phyloP scores from a whole-genome alignment of 2,329 filamentous ascomycete genomes.

The Coniochaeta sp. region DNA sequence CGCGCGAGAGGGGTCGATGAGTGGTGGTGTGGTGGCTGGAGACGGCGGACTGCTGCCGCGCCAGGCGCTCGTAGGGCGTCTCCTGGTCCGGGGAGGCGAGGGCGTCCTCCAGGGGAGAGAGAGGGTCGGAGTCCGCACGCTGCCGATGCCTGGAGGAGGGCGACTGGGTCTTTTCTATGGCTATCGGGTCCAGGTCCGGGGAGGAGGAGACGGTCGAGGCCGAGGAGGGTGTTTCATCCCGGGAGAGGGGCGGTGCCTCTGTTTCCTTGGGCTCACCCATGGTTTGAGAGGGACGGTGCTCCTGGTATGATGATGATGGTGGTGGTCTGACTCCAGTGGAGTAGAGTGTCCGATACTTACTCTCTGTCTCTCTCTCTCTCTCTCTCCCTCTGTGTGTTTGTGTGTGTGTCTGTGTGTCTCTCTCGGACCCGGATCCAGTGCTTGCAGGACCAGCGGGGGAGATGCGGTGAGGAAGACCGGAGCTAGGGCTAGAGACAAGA shows the following conservation, averaged over 20 bases:
- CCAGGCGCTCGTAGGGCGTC: background rate
- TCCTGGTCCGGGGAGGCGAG: background rate
- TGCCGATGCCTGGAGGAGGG: background rate
- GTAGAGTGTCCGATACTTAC: background rate
- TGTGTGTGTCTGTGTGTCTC: too few relatives aligned
- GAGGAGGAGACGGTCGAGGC: background rate
- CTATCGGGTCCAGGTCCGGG: background rate
- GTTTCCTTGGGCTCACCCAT: background rate
- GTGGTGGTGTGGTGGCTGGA: background rate
- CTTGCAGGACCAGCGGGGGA: background rate
- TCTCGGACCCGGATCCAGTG: background rate
- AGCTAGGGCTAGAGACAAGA: background rate
- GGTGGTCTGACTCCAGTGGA: background rate
- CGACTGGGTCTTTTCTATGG: background rate
- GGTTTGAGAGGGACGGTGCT: background rate
- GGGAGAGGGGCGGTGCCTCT: background rate
- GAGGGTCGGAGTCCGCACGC: background rate
- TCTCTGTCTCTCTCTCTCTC: too few relatives aligned
- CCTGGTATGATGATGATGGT: background rate
- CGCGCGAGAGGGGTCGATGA: constrained; percentile 30
- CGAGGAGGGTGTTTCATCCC: background rate
- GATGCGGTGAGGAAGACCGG: background rate
- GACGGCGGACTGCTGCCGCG: background rate
- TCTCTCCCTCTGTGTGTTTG: too few relatives aligned
- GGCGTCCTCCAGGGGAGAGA: background rate